phyloP scores from a whole-genome alignment of 306 rosid genomes.

The Purshia tridentata region DNA sequence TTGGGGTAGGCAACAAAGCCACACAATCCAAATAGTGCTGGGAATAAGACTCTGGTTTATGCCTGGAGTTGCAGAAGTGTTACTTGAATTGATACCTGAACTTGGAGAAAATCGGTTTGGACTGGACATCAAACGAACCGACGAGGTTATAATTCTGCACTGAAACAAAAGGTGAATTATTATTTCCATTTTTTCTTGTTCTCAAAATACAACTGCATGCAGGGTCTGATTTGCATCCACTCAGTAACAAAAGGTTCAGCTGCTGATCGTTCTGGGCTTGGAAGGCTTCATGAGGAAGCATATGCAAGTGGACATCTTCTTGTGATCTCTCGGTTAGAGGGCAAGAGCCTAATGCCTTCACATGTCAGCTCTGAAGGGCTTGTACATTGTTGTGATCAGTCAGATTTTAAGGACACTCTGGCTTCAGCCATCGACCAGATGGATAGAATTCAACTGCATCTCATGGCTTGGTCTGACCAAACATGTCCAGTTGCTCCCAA shows the following conservation, averaged over 20 bases:
- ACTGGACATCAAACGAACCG: conserved; percentile 64
- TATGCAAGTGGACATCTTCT: conserved; percentile 28
- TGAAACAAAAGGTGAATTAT: too few species aligned
- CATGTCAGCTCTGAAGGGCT: conserved; percentile 35
- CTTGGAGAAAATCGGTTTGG: conserved; percentile 50
- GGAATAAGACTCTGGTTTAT: conserved; percentile 79
- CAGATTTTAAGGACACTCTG: conserved; percentile 37
- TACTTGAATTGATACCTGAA: conserved; percentile 49
- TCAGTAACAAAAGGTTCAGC: conserved; percentile 32
- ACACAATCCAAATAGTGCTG: conserved; percentile 32
- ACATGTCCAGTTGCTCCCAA: neutral
- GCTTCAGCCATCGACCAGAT: conserved; percentile 32
- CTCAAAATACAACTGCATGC: conserved; percentile 1
- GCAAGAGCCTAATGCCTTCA: conserved; percentile 47
- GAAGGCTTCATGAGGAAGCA: conserved; percentile 39
- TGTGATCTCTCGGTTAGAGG: conserved; percentile 44
- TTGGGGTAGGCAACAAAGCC: conserved; percentile 34
- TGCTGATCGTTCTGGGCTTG: conserved; percentile 43
- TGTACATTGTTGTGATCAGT: conserved; percentile 42
- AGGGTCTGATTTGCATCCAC: conserved; percentile 45
- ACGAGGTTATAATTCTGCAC: conserved; percentile 36
- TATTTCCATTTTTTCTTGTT: neutral
- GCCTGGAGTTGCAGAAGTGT: conserved; percentile 62
- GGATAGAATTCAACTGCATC: conserved; percentile 35
- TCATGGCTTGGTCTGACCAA: conserved; percentile 46